Conservation (phyloP, 2,329 filamentous ascomycete genomes). For the Nemania abortiva region DNA sequence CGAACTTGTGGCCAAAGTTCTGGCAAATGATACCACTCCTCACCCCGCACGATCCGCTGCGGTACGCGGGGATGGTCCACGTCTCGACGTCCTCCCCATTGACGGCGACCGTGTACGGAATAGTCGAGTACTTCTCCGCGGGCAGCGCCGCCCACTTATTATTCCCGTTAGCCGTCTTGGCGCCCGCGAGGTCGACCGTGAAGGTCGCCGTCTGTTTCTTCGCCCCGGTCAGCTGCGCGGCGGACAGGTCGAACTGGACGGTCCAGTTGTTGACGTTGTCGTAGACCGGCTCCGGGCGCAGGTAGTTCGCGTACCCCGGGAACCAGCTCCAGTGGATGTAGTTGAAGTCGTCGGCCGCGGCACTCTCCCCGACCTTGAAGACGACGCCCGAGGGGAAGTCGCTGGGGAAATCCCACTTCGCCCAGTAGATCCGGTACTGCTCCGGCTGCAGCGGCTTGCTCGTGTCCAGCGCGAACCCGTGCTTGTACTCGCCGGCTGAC, state of each 20-base stretch:
- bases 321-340: slow-evolving; percentile 76
- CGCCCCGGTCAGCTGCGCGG: slow-evolving; percentile 57
- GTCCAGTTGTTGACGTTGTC: slow-evolving; percentile 66
- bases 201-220: slow-evolving; percentile 62
- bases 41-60: slow-evolving; percentile 70
- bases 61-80: slow-evolving; percentile 54
- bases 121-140: slow-evolving; percentile 63
- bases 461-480: slow-evolving; percentile 64
- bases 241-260: slow-evolving; percentile 63
- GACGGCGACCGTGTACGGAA: slow-evolving; percentile 61
- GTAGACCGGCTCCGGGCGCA: slow-evolving; percentile 58
- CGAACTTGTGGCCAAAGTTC: slow-evolving; percentile 70
- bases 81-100: slow-evolving; percentile 57
- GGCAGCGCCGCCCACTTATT: slow-evolving; percentile 67
- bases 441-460: slow-evolving; percentile 53
- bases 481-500: slow-evolving; percentile 70
- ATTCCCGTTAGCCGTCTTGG: slow-evolving; percentile 69
- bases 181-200: slow-evolving; percentile 73
- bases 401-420: slow-evolving; percentile 67
- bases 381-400: slow-evolving; percentile 68
- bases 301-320: slow-evolving; percentile 65
- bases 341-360: slow-evolving; percentile 65
- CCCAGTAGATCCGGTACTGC: slow-evolving; percentile 73
- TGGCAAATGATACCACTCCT: slow-evolving; percentile 72
- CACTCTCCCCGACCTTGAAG: slow-evolving; percentile 67